Conservation (phyloP, 2,329 filamentous ascomycete species). For the Hortaea sp. region DNA sequence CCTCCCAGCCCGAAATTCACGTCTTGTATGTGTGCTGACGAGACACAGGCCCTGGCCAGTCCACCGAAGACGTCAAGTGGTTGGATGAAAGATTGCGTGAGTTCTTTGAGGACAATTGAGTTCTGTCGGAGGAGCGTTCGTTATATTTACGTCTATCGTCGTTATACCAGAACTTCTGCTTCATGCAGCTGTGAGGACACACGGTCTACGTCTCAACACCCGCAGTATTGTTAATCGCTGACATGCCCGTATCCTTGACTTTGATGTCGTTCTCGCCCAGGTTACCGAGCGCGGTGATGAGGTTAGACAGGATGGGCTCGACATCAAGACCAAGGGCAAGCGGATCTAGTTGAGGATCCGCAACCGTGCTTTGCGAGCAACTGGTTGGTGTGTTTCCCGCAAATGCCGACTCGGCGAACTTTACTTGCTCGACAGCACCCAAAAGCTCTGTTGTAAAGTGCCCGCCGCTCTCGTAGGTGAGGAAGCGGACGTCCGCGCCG, state of each 20-base stretch:
- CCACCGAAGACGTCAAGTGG: conserved; percentile 61
- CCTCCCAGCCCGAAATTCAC: neutral
- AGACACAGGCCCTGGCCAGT: conserved; percentile 55
- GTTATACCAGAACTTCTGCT: no score
- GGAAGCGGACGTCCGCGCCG: conserved; percentile 17
- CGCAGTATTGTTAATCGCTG: neutral
- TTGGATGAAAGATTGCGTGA: conserved; percentile 51
- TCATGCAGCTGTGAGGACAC: no score
- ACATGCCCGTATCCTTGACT: neutral
- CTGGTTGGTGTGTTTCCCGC: conserved; percentile 11
- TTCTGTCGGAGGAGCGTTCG: neutral
- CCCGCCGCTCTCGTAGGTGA: conserved; percentile 17
- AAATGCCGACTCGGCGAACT: conserved; percentile 18
- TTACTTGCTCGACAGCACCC: conserved; percentile 13
- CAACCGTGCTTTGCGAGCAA: conserved; percentile 12
- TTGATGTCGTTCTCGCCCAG: conserved; percentile 14
- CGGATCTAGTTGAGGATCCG: conserved; percentile 11
- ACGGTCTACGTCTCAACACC: neutral
- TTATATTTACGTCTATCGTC: no score
- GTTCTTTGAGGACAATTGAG: conserved; percentile 35
- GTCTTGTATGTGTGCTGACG: neutral
- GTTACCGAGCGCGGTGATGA: conserved; percentile 13
- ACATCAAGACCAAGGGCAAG: conserved; percentile 15
- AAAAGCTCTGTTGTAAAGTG: conserved; percentile 19
- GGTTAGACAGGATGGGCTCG: conserved; percentile 15